Base-by-base conservation (phyloP, 1,284 basidiomycete species). In the Papiliotrema fonsecae region DNA sequence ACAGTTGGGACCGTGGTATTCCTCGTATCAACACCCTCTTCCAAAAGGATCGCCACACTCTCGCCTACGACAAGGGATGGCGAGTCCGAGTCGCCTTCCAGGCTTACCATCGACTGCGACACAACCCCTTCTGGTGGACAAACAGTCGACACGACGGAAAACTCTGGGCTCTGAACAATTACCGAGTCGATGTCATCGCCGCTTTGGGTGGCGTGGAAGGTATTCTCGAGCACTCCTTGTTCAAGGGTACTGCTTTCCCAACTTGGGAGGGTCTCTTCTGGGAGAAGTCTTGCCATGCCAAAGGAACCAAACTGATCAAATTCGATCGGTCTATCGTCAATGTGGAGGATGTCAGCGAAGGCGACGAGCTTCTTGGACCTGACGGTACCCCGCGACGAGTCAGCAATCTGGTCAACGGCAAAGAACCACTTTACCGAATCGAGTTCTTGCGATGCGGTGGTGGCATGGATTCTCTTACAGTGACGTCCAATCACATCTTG, bases 81-180 rank as follows among this genome's bases (percentile, higher is more conserved):
- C 85, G 88, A 45, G 87, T 92, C 32, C 84, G 94, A 34, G 92
- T 88, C 16, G 88, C 94, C 72, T 98, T 91, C 87, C 97, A 97
- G 74, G 90, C 96, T 73, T 98, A 96, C 71, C 93, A 97, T 69
- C 77, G 97, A 22, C 60, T 69, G 19, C 55, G 45, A 46, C 88
- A 86, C 67, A 93, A 96, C 69, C 92, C 92, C 0, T 97, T 97
- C 82, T 90, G 88, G 84, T 98, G 96, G 94, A 98, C 94, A 10
- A 92, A 88, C 21, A 91, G 97, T 70, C 83, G 94, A 13, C 96
- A 98, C 65, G 96, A 98, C 62, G 94, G 96, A 50, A 97, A 97
- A 74, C 78, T 98, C 4, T 97, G 94, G 91, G 89, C 97, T 62
- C 77, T 98, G 51, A 97, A 97, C 77, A 92, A 93, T 73, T 98